These are phyloP conservation scores for Avena insularis DNA, from an alignment of 176 grass and related monocot species.

Conservation along the genomic window DNA sequence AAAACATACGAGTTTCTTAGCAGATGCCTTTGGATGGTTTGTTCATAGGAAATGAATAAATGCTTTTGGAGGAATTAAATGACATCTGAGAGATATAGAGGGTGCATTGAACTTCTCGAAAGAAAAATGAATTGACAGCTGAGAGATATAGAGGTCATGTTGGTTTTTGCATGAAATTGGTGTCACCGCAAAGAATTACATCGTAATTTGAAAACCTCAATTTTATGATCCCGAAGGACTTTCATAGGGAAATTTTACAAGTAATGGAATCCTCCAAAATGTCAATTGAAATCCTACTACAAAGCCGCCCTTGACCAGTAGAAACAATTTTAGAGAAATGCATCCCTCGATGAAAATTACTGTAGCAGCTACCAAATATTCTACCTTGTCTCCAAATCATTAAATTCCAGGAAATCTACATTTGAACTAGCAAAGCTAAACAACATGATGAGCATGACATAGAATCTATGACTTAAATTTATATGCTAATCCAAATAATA, in stretches of 20 bases:
- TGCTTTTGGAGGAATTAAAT: background rate
- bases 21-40: background rate
- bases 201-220: background rate
- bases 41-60: background rate
- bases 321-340: constrained; percentile 3
- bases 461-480: constrained; percentile 14
- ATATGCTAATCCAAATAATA: constrained; percentile 17
- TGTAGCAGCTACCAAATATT: constrained; percentile 28
- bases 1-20: background rate
- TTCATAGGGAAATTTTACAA: background rate
- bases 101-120: background rate
- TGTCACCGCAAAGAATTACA: background rate
- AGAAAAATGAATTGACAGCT: background rate
- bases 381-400: constrained; percentile 34
- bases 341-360: constrained; percentile 4
- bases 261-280: background rate
- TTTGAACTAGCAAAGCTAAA: constrained; percentile 30
- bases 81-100: background rate
- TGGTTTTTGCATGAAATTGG: constrained; percentile 12
- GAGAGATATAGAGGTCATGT: background rate
- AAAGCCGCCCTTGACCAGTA: background rate
- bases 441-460: background rate
- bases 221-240: constrained; percentile 6
- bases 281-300: background rate
- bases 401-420: constrained; percentile 5